A percentile compares a stretch with the other conserved stretches of the same genome.
These are phyloP conservation scores for Thelonectria rubi DNA, from an alignment of 2,329 filamentous ascomycete species.

Conservation along the genomic window DNA sequence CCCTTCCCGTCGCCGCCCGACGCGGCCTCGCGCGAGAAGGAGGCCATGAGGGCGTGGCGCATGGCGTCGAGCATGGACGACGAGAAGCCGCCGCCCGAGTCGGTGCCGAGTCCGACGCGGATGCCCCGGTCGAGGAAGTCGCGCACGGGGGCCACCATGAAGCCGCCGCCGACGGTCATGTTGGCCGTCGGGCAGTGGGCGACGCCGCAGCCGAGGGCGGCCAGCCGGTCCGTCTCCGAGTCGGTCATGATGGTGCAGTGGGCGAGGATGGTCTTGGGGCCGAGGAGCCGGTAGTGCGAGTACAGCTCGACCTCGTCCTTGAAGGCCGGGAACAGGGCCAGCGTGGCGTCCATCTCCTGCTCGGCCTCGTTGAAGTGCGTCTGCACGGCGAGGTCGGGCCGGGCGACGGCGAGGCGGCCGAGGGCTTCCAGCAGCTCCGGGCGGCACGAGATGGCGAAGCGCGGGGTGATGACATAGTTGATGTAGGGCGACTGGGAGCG, in stretches of 20 bases:
- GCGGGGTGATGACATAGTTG: constrained; percentile 62
- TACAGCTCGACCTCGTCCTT: constrained; percentile 69
- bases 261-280: constrained; percentile 66
- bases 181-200: constrained; percentile 73
- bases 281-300: constrained; percentile 62
- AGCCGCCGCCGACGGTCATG: constrained; percentile 69
- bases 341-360: constrained; percentile 66
- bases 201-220: constrained; percentile 62
- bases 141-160: constrained; percentile 68
- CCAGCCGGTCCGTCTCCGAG: constrained; percentile 61
- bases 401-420: constrained; percentile 59
- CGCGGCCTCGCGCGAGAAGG: constrained; percentile 56
- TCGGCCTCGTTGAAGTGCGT: constrained; percentile 74
- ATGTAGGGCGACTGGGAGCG: constrained; percentile 57
- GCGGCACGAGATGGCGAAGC: constrained; percentile 70
- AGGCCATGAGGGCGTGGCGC: constrained; percentile 65
- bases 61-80: constrained; percentile 67
- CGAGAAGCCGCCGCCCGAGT: constrained; percentile 70
- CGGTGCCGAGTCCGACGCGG: constrained; percentile 73
- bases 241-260: constrained; percentile 72
- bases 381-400: constrained; percentile 65
- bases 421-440: constrained; percentile 63
- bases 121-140: constrained; percentile 65
- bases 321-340: constrained; percentile 64
- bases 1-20: constrained; percentile 53